phyloP scores from a whole-genome alignment of 768 basidiomycete species.

The Hydnum rufescens region DNA sequence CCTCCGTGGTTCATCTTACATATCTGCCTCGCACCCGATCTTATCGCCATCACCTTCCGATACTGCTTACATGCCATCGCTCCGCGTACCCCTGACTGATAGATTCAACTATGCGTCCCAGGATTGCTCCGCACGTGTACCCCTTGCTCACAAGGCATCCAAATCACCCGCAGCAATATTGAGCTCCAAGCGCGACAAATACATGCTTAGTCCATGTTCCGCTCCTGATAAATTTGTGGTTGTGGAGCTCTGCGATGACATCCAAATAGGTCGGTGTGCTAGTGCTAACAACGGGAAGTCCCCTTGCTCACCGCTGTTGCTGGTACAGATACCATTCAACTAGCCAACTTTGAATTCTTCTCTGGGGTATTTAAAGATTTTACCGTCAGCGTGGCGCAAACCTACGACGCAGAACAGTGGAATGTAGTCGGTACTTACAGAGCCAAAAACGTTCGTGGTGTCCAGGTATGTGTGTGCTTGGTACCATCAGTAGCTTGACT shows the following conservation, averaged over 20 bases:
- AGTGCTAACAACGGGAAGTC: neutral
- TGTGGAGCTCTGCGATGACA: slow-evolving; percentile 94
- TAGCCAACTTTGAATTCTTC: slow-evolving; percentile 97
- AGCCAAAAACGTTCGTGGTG: slow-evolving; percentile 79
- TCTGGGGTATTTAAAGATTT: slow-evolving; percentile 91
- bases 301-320: too few relatives aligned
- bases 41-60: neutral
- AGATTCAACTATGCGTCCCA: slow-evolving; percentile 86
- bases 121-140: slow-evolving; percentile 88
- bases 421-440: slow-evolving; percentile 50
- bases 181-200: slow-evolving; percentile 74
- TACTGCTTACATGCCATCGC: slow-evolving; percentile 23
- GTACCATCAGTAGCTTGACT: neutral
- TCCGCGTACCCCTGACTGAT: slow-evolving; percentile 57
- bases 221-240: slow-evolving; percentile 52
- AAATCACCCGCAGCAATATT: slow-evolving; percentile 73
- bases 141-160: slow-evolving; percentile 58
- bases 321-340: slow-evolving; percentile 70
- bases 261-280: slow-evolving; percentile 33
- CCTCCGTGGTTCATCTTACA: neutral
- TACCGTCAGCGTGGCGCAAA: slow-evolving; percentile 48
- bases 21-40: neutral
- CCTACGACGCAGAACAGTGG: slow-evolving; percentile 48
- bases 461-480: slow-evolving; percentile 43
- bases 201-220: slow-evolving; percentile 90